Evolutionary conservation across 805 yeast genomes (phyloP), one percentile per base, ranked within the genome.

Genomic region (Candida incommunis): DNA sequence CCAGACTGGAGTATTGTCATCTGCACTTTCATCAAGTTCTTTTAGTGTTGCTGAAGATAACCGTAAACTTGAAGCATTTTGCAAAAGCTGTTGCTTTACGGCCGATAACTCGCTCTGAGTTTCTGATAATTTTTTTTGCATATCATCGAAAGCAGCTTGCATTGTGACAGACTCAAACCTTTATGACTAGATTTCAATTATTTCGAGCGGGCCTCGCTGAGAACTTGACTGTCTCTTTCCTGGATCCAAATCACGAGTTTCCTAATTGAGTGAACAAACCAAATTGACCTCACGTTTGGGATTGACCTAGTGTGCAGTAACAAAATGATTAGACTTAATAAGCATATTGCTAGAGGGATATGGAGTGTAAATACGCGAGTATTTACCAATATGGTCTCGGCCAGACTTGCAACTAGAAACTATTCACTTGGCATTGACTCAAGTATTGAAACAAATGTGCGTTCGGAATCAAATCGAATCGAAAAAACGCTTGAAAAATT

Each of bases 1-100:
- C 92, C 94, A 87, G 3, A 87, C 88, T 5, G 57, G 58, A 7
- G 74, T 71, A 20, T 66, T 66, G 7, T 65, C 69, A 13, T 71
- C 63, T 23, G 48, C 51, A 22, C 53, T 42, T 52, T 74, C 67
- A 22, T 63, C 65, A 43, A 86, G 65, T 51, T 81, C 82, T 26
- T 69, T 57, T 26, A 70, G 62, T 5, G 94, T 80, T 40, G 75
- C 66, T 22, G 72, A 71, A 20, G 78, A 71, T 42, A 82, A 58
- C 52, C 68, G 70, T 51, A 72, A 62, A 52, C 72, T 72, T 41
- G 78, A 72, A 46, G 65, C 61, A 22, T 71, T 66, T 37, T 74
- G 57, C 27, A 69, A 68, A 45, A 76, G 59, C 52, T 75, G 82
- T 9, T 72, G 59, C 41, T 68, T 63, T 34, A 80, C 78, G 62